A percentile compares a stretch with the other conserved stretches of the same genome.
phyloP scores from a whole-genome alignment of 805 yeast species.

The Osmozyma mogii region DNA sequence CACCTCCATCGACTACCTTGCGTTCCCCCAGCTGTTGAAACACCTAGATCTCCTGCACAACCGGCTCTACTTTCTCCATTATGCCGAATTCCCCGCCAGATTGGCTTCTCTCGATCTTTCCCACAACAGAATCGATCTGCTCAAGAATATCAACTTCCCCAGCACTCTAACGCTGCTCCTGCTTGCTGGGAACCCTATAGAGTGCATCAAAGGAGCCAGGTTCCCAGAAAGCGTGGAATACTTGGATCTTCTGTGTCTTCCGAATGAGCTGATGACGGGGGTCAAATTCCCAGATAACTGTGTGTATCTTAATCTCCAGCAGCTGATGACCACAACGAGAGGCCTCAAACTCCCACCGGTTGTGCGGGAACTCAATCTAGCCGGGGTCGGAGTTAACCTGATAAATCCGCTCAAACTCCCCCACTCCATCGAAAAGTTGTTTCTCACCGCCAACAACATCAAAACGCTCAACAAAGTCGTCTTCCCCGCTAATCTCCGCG shows the following conservation, averaged over 20 bases:
- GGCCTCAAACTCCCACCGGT: conserved; percentile 33
- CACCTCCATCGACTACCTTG: conserved; percentile 26
- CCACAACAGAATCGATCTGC: conserved; percentile 31
- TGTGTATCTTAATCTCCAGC: conserved; percentile 29
- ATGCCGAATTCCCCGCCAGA: conserved; percentile 29
- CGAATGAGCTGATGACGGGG: conserved; percentile 40
- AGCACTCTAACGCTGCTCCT: conserved; percentile 20
- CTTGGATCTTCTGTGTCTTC: conserved; percentile 34
- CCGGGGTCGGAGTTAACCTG: conserved; percentile 36
- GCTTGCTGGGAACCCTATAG: conserved; percentile 33
- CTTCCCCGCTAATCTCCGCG: conserved; percentile 27
- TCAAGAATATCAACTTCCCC: conserved; percentile 32
- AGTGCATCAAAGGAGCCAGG: conserved; percentile 31
- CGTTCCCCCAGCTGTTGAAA: conserved; percentile 27
- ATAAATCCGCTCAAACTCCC: conserved; percentile 38
- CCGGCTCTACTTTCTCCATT: conserved; percentile 30
- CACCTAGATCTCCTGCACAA: conserved; percentile 29
- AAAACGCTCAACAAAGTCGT: conserved; percentile 37
- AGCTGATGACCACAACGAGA: conserved; percentile 37
- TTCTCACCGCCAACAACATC: conserved; percentile 33
- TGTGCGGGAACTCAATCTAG: conserved; percentile 24
- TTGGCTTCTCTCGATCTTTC: conserved; percentile 28
- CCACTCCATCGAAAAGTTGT: conserved; percentile 29
- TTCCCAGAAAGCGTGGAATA: conserved; percentile 31
- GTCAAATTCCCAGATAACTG: conserved; percentile 37